Base-by-base conservation (phyloP, 2,329 filamentous ascomycete genomes). In the Aspergillus aculeatinus region DNA sequence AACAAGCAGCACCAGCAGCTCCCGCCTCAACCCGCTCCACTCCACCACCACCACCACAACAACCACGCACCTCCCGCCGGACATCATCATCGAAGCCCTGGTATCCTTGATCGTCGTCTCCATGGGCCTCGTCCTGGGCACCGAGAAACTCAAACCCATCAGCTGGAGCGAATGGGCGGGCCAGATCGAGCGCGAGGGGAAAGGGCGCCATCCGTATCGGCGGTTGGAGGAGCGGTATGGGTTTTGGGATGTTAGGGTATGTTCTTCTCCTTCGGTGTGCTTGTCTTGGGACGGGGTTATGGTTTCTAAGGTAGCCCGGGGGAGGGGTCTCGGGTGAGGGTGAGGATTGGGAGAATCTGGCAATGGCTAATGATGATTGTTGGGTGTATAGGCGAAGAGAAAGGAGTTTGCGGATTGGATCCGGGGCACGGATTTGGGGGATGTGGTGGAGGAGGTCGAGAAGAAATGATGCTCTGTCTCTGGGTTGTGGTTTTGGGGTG, bases 31-130 rank as follows among this genome's bases (percentile, higher is more conserved):
- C 74, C 14, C 39, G 4, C 14, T 44, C 16, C 6, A 44, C 2
- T 19, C 35, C 2, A n/a, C 39, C 2, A 19, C 39, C 3, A 19
- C 39, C 1, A 19, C 39, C 1, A 44, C 39, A 44, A 19, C 39
- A 6, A 44, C 14, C 39, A 12, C 39, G 80, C 82, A 75, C 57
- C 83, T 98, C 1, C 94, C 95, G 0, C 78, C 90, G 63, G 95
- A 99, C 72, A 96, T 99, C 69, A 86, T 87, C 42, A 83, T 96
- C 67, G 95, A 99, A 78, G 92, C 93, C 1, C 81, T 98, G 16
- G 75, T 90, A 48, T 90, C 92, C 1, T 88, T 95, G 5, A 76
- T 96, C 25, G 73, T 93, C n/a, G 83, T 96, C n/a, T 90, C 89
- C 57, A 74, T 92, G 0, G 95, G 94, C 48, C 86, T 98, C 29